Conservation (phyloP, 2,329 filamentous ascomycete genomes). For the Aspergillus thermomutatus region DNA sequence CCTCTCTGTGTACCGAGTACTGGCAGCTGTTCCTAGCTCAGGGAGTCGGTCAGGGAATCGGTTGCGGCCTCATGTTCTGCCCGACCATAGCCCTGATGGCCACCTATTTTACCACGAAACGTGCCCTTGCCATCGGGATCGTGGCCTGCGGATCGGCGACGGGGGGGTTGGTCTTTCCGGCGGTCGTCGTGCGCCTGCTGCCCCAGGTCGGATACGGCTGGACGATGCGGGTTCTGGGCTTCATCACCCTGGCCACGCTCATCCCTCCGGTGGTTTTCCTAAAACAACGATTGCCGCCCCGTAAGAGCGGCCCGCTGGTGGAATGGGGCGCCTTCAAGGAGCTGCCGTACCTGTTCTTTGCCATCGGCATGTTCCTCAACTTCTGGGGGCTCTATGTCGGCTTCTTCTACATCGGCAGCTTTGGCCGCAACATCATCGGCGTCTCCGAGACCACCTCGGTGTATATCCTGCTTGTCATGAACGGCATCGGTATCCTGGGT, state of each 20-base stretch:
- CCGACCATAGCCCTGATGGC: slow-evolving; percentile 54
- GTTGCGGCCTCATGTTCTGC: slow-evolving; percentile 54
- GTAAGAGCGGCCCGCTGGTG: slow-evolving; percentile 50
- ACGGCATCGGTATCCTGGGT: slow-evolving; percentile 58
- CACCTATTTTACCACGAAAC: slow-evolving; percentile 61
- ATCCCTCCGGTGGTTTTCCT: slow-evolving; percentile 43
- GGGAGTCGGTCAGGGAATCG: slow-evolving; percentile 56
- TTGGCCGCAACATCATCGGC: slow-evolving; percentile 38
- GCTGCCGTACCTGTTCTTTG: slow-evolving; percentile 44
- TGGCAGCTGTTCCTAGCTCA: slow-evolving; percentile 52
- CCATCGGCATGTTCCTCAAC: slow-evolving; percentile 42
- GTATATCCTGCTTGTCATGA: slow-evolving; percentile 62
- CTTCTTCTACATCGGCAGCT: slow-evolving; percentile 48
- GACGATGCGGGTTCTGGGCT: slow-evolving; percentile 61
- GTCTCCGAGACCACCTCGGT: slow-evolving; percentile 48
- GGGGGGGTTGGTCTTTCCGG: slow-evolving; percentile 63
- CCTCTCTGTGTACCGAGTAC: slow-evolving; percentile 45
- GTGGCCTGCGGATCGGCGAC: slow-evolving; percentile 58
- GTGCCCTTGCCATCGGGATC: slow-evolving; percentile 58
- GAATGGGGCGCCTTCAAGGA: slow-evolving; percentile 53
- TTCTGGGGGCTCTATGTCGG: slow-evolving; percentile 55
- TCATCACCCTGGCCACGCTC: slow-evolving; percentile 53
- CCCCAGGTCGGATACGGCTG: slow-evolving; percentile 61
- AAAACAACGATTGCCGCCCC: slow-evolving; percentile 49
- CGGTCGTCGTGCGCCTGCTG: slow-evolving; percentile 55